Evolutionary conservation across 345 rosid genomes (phyloP), one percentile per base, ranked within the genome.

Genomic region (Hirschfeldia incana): DNA sequence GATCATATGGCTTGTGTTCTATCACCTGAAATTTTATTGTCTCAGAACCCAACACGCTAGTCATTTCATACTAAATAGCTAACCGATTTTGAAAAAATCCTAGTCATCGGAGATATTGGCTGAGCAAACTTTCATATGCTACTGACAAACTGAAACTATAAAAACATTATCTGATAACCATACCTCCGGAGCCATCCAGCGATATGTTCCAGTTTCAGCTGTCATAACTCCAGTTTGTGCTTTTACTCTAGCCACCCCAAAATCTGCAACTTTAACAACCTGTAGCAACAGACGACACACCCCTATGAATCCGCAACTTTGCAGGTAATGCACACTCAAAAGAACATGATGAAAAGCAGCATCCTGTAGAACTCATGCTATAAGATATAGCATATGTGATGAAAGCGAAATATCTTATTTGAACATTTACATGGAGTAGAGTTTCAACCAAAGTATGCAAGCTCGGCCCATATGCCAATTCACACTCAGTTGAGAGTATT

Each of bases 111-210:
- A 46, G 53, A 46, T 15, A 46, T n/a, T 49, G 57, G 57, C 57
- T 49, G 57, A 49, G 8, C 17, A n/a, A 49, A 49, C 16, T 13
- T 49, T 49, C 17, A n/a, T 49, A 13, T n/a, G 57, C 57, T 49
- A 44, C n/a, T 44, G n/a, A 44, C 51, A 44, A 11, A 46, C 53
- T n/a, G 21, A 13, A 49, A 49, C 57, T 49, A 49, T 49, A 49
- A n/a, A 49, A 49, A 49, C 57, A n/a, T 16, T n/a, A 4, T 58
- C 28, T 51, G 53, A 17, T 46, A 62, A 59, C 32, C 61, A 65
- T 70, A 94, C 98, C 99, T 95, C 98, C 17, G 99, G 99, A 85
- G 99, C 97, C 99, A 93, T 95, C 99, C 99, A 95, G 57, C 98
- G 83, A 69, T 92, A 92, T 16, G 99, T 93, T 85, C 99, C 99